Evolutionary conservation across 2,329 filamentous ascomycete species (phyloP), one percentile per base, ranked within the genome.

Genomic region (Cladobotryum mycophilum): DNA sequence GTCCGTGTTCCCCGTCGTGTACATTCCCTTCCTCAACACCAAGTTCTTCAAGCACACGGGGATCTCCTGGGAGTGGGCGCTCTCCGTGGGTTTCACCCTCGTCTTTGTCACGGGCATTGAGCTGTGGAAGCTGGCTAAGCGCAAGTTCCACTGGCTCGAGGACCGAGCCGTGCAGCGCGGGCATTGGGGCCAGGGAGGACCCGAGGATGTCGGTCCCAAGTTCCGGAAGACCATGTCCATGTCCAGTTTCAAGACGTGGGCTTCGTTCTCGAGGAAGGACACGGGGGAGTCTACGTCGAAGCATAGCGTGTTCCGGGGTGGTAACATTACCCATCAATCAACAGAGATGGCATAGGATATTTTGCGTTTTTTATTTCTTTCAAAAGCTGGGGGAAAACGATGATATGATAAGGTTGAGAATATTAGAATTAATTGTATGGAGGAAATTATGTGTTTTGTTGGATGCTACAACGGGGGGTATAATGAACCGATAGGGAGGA

Each of bases 31-130:
- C 48, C 72, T 90, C 56, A 89, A 87, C 70, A 78, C 72, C 14
- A 75, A 76, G 25, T 85, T 89, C 36, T 88, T 89, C 75, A 85
- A 86, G 70, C 86, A 89, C 69, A 76, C 70, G 7, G 76, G 74
- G 15, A 89, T 90, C 58, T 76, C 72, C 15, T 90, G 86, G 87
- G 86, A 89, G 64, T 90, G 85, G 86, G 80, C 76, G 1, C 71
- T 90, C 5, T 79, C 85, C 0, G 72, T 88, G 33, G 77, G 82
- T 17, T 81, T 80, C 52, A 77, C 83, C 0, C 56, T 84, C 12
- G 62, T 88, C 4, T 90, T 85, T 61, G 76, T 90, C 43, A 65
- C 75, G 0, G 83, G 84, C 22, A 76, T 89, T 38, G 87, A 91
- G 71, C 64, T 70, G 9, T 91, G 86, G 85, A 89, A 90, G 71